phyloP scores from a whole-genome alignment of 805 yeast genomes.

The Saccharomycopsis malanga region DNA sequence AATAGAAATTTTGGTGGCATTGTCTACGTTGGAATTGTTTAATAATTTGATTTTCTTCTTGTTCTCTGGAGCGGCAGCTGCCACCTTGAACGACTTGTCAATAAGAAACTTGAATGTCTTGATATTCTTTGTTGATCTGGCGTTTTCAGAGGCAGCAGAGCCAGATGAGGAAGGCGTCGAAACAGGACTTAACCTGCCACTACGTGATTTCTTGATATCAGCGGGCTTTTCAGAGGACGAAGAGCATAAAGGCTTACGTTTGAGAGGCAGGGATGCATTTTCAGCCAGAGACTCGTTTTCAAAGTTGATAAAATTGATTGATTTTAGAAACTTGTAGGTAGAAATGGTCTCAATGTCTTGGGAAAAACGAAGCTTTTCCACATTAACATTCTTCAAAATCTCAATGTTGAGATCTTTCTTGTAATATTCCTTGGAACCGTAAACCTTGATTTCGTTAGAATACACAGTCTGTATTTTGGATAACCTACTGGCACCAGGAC shows the following conservation, averaged over 20 bases:
- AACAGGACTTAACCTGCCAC: no score
- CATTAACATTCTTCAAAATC: neutral
- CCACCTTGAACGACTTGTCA: neutral
- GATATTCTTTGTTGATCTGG: neutral
- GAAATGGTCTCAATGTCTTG: neutral
- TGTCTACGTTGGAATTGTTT: neutral
- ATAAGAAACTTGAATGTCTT: neutral
- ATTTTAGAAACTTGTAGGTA: neutral
- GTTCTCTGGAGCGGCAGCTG: neutral
- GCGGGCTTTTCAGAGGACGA: neutral
- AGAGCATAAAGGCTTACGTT: neutral
- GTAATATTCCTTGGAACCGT: slow-evolving; percentile 4
- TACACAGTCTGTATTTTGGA: neutral
- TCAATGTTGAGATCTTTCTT: neutral
- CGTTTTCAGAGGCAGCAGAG: neutral
- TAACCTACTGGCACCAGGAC: neutral
- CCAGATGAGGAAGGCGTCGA: neutral
- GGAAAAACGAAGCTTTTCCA: neutral
- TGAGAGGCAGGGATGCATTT: neutral
- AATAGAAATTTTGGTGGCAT: neutral
- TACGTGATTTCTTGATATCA: no score
- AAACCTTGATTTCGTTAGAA: neutral
- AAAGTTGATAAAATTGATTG: neutral
- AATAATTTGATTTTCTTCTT: neutral
- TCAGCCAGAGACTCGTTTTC: neutral